Conservation (phyloP, 2,329 filamentous ascomycete genomes). For the Xylariales sp. region DNA sequence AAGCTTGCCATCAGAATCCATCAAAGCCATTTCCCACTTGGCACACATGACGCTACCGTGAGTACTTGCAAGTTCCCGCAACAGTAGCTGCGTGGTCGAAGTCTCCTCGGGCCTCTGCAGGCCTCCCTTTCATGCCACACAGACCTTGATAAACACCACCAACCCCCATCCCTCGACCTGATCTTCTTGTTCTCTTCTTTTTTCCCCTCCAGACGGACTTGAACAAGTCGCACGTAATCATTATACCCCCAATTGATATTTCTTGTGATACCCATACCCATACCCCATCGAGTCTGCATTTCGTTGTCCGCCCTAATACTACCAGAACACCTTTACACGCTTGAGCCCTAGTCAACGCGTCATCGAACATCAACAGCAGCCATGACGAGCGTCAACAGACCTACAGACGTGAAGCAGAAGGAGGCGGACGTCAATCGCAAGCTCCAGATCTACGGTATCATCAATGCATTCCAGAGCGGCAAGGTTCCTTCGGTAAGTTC, state of each 20-base stretch:
- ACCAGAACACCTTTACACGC: neutral
- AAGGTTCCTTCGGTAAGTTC: conserved; percentile 79
- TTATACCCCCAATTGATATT: conserved; percentile 7
- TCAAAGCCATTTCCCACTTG: conserved; percentile 1
- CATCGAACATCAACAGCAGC: too few relatives aligned
- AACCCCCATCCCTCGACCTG: neutral
- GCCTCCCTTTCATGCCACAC: conserved; percentile 1
- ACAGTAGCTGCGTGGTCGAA: neutral
- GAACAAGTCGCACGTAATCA: conserved; percentile 1
- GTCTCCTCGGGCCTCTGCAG: neutral
- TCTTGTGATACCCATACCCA: conserved; percentile 8
- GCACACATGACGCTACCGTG: neutral
- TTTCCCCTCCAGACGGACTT: neutral
- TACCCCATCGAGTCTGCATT: neutral
- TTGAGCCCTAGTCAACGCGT: neutral
- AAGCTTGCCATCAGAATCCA: conserved; percentile 5
- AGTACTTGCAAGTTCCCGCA: neutral
- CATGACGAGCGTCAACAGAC: conserved; percentile 60
- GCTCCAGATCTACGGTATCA: conserved; percentile 91
- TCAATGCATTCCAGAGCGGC: conserved; percentile 76
- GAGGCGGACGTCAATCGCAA: conserved; percentile 88
- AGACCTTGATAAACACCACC: conserved; percentile 6
- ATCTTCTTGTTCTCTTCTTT: conserved; percentile 1
- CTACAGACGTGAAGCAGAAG: conserved; percentile 69
- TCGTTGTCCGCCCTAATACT: neutral